Evolutionary conservation across 2,329 filamentous ascomycete genomes (phyloP).

Genomic region (Diaporthe sp.): DNA sequence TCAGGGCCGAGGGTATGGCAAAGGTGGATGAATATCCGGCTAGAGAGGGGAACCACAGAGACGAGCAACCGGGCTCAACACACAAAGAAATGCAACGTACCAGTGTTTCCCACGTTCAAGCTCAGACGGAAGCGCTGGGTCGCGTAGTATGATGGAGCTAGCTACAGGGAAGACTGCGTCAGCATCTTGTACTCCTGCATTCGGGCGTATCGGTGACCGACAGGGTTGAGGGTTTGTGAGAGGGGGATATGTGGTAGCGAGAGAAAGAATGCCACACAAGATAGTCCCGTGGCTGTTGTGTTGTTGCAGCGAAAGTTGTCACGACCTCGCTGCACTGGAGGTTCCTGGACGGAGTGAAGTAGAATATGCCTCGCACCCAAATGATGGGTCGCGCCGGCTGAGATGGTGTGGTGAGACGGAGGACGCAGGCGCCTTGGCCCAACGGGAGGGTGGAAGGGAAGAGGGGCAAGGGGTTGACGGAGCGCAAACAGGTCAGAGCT

Average conservation of each 20-base stretch:
- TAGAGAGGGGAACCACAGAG: constrained; percentile 19
- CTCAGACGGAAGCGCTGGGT: not conserved
- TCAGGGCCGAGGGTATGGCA: constrained; percentile 20
- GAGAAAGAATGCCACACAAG: constrained; percentile 23
- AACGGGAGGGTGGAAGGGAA: constrained; percentile 28
- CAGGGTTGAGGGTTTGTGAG: not conserved
- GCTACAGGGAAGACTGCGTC: constrained; percentile 32
- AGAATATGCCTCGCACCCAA: not conserved
- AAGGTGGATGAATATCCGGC: constrained; percentile 21
- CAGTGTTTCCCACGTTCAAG: constrained; percentile 26
- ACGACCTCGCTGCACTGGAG: not conserved
- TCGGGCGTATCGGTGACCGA: not conserved
- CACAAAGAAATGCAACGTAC: constrained; percentile 39
- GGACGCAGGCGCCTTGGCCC: constrained; percentile 10
- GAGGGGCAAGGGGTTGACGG: constrained; percentile 14
- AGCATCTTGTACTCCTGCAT: constrained; percentile 26
- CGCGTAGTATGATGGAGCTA: constrained; percentile 28
- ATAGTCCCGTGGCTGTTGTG: constrained; percentile 28
- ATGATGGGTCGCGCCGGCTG: not conserved
- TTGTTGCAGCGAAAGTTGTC: not conserved
- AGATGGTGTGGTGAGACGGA: constrained; percentile 32
- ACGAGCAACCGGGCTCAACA: constrained; percentile 2
- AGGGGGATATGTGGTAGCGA: not conserved
- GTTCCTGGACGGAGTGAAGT: not conserved
- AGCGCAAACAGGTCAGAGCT: constrained; percentile 21